Evolutionary conservation across 768 basidiomycete species (phyloP), one percentile per base, ranked within the genome.

Genomic region (Russula sp.): DNA sequence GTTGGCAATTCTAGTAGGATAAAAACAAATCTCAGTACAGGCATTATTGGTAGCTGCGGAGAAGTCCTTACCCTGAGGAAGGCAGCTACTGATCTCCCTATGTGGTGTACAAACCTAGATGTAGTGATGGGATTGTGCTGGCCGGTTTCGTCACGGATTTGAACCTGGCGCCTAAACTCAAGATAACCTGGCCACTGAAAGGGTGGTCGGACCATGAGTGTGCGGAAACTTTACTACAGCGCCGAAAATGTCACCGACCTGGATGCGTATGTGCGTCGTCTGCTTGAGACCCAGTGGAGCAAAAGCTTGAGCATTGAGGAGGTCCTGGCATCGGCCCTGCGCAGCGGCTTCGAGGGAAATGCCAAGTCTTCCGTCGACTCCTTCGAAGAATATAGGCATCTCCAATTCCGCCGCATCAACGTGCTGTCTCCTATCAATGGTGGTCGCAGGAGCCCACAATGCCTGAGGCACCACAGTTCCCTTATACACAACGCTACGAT

Each of bases 401-500:
- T 62, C 49, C 10, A 64, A 20, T n/a, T 25, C 42, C 3, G 54
- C 54, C n/a, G 51, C 48, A 13, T 20, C 10, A 11, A 62, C 63
- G 20, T 64, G 43, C 5, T 55, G 48, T 20, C 20, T 52, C 46
- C 13, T 10, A 22, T 64, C n/a, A n/a, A n/a, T 54, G 11, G 42
- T 51, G 1, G 36, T 4, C 13, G 34, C 39, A 8, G 58, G 62
- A 0, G 11, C 3, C 62, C 62, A 63, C 34, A 63, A 22, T 7
- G 18, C 49, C 38, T 63, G 62, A 20, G 62, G 62, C 7, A 63
- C 58, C 38, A 63, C 52, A 4, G 58, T 62, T 36, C 61, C 61
- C 8, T 6, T 11, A 11, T 3, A 0, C 29, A 58, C n/a, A 20
- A 57, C 18, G n/a, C 11, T 5, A 7, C 61, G 56, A 20, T 62